These are phyloP conservation scores for Penicillium parvum DNA, from an alignment of 495 filamentous ascomycete genomes.

Conservation along the genomic window DNA sequence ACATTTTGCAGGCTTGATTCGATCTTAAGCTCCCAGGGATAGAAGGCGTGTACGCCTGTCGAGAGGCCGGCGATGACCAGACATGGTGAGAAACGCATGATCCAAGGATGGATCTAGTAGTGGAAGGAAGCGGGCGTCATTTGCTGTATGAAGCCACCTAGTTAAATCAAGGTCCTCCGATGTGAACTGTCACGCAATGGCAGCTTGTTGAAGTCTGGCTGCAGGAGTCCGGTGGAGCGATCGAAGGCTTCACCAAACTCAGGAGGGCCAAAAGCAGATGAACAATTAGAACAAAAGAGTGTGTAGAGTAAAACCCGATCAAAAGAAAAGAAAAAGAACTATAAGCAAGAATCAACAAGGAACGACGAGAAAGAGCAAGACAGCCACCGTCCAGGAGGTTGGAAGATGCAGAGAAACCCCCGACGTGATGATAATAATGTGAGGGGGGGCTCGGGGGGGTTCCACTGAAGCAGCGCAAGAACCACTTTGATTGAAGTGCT, in stretches of 20 bases:
- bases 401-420: not conserved
- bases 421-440: not conserved
- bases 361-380: not conserved
- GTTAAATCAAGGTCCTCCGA: no score
- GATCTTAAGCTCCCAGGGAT: conserved; percentile 27
- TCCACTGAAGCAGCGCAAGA: no score
- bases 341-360: conserved; percentile 19
- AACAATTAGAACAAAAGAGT: conserved; percentile 6
- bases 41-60: conserved; percentile 31
- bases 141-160: no score
- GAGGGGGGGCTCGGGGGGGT: not conserved
- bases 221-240: not conserved
- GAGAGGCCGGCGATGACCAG: conserved; percentile 26
- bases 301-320: not conserved
- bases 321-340: conserved; percentile 12
- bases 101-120: conserved; percentile 24
- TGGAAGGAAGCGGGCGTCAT: conserved; percentile 13
- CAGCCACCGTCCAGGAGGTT: not conserved
- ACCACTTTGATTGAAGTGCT: no score
- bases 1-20: conserved; percentile 9
- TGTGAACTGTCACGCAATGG: not conserved
- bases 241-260: no score
- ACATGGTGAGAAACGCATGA: conserved; percentile 36
- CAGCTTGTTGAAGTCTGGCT: not conserved
- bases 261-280: conserved; percentile 2